Base-by-base conservation (phyloP, 2,329 filamentous ascomycete genomes). In the Blastomyces parvus region DNA sequence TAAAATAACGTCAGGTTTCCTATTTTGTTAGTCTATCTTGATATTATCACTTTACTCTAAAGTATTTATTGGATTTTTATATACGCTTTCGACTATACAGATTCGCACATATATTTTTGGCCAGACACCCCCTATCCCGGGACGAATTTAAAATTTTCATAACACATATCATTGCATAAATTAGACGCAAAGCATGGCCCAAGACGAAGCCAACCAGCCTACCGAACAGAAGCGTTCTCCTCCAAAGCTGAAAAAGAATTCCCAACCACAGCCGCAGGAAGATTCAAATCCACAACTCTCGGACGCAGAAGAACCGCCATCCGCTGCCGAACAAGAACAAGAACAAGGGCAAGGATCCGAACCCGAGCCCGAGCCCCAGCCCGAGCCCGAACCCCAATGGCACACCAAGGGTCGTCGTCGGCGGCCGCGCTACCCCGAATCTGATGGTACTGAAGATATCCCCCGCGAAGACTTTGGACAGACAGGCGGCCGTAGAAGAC, bases 401-500 rank as follows among this genome's bases (percentile, higher is more conserved):
- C 63, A 71, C 63, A 69, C 71, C 63, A 70, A 70, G 63, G 76
- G 76, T 64, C 72, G 76, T 69, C 77, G 73, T 66, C 72, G 73
- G 67, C 74, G 77, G 55, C 67, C 68, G 66, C 67, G 69, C 64
- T 67, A 67, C 53, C 71, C 73, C 67, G 72, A 74, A 63, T 73
- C 71, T 66, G 83, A 84, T 66, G 83, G 84, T 68, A 78, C 78
- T 38, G 84, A 86, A 69, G 82, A 80, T 57, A 75, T 83, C 66
- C 74, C 81, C 6, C 80, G 82, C 68, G 81, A 79, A 69, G 81
- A 84, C 66, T 79, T 82, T 63, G 83, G 81, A 64, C 75, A 77
- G 38, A 72, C 67, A 63, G 74, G 74, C 48, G 82, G 83, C 65
- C 81, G 82, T 67, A 83, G 84, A 69, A 77, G 82, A 67, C 82